Evolutionary conservation across 352 stramenopile genomes (phyloP).

Genomic region (Pythium rhizo-oryzae): DNA sequence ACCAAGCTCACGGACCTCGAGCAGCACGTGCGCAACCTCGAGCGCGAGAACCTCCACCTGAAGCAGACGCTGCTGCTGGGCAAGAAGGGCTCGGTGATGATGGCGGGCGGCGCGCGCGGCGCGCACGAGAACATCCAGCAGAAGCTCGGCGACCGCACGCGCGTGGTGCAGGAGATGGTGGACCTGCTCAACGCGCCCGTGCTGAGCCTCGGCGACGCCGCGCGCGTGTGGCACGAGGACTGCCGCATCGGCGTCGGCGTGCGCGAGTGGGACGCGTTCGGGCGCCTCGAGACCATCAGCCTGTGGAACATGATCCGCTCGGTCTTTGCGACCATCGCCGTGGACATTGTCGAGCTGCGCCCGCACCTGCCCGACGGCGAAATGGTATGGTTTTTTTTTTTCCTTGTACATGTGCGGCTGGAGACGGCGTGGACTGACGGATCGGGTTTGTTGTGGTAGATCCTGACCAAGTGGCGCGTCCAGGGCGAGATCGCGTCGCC

Average conservation of each 20-base stretch:
- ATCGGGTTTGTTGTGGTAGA: slow-evolving; percentile 25
- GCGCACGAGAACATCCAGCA: slow-evolving; percentile 49
- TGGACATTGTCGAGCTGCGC: slow-evolving; percentile 81
- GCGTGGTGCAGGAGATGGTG: slow-evolving; percentile 82
- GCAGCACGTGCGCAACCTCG: slow-evolving; percentile 62
- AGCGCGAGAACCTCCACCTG: slow-evolving; percentile 76
- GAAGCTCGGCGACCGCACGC: slow-evolving; percentile 66
- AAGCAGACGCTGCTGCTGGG: slow-evolving; percentile 76
- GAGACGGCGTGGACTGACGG: background rate
- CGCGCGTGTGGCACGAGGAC: slow-evolving; percentile 75
- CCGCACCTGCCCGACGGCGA: slow-evolving; percentile 74
- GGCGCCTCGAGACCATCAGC: slow-evolving; percentile 70
- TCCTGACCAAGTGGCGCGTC: slow-evolving; percentile 83
- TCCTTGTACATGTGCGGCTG: too few species aligned
- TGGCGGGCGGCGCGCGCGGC: slow-evolving; percentile 33
- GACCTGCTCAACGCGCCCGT: slow-evolving; percentile 72
- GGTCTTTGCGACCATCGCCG: slow-evolving; percentile 72
- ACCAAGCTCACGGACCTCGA: slow-evolving; percentile 80
- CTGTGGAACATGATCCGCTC: slow-evolving; percentile 85
- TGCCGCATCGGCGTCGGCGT: slow-evolving; percentile 76
- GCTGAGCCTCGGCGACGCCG: slow-evolving; percentile 65
- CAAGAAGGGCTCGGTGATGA: slow-evolving; percentile 54
- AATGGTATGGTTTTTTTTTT: slow-evolving; percentile 48
- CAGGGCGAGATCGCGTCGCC: slow-evolving; percentile 75
- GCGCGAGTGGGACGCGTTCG: slow-evolving; percentile 80